These are phyloP conservation scores for Fusarium azukiicola DNA, from an alignment of 2,329 filamentous ascomycete genomes.

Conservation along the genomic window DNA sequence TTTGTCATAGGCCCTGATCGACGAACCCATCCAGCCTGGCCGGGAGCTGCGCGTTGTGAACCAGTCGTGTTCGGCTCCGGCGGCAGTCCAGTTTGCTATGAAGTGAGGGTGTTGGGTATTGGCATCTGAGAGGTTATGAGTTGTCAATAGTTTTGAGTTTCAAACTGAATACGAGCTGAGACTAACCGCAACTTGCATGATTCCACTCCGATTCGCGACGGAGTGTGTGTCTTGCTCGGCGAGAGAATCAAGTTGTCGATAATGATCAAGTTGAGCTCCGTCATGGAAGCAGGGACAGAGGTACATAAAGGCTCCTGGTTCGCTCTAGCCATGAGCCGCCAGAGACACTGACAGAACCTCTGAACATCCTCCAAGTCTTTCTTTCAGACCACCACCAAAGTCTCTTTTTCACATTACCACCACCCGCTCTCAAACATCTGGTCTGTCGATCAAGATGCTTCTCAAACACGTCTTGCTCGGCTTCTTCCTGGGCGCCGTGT, in stretches of 20 bases:
- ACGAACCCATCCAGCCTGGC: background rate
- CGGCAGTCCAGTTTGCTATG: background rate
- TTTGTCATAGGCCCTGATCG: constrained; percentile 1
- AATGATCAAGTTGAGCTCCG: background rate
- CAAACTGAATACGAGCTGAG: constrained; percentile 13
- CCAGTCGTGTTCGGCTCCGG: background rate
- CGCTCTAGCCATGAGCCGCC: background rate
- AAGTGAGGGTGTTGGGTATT: background rate
- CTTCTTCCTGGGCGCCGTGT: background rate
- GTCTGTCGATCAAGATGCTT: background rate
- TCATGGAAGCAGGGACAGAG: background rate
- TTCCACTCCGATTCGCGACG: constrained; percentile 12
- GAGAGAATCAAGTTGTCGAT: constrained; percentile 5
- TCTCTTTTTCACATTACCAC: background rate
- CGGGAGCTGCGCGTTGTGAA: background rate
- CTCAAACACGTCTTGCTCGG: constrained; percentile 13
- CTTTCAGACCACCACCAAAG: background rate
- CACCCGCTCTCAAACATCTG: background rate
- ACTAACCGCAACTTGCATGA: constrained; percentile 8
- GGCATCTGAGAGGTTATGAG: constrained; percentile 3
- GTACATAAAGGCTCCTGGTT: constrained; percentile 9
- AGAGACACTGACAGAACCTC: background rate
- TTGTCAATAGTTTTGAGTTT: constrained; percentile 13
- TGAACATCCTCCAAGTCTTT: background rate
- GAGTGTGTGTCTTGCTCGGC: background rate